Percentiles rank a stretch among this genome's conserved stretches.
Evolutionary conservation across 1,139 yeast species (phyloP).

Genomic region (Taphrina flavorubra): DNA sequence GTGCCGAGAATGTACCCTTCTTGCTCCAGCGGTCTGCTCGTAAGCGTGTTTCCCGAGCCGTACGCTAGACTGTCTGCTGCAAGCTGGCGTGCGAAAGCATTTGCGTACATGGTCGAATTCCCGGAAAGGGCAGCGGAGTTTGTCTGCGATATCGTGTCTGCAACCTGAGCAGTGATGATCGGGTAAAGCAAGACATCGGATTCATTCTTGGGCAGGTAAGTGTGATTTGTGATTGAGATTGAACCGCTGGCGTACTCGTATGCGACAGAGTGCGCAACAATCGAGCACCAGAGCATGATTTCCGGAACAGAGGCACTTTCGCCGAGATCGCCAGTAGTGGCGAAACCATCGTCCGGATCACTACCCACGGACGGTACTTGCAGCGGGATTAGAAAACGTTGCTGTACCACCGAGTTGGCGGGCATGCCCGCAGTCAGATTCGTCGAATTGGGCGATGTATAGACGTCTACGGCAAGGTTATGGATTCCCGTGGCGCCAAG

Average conservation of each 20-base stretch:
- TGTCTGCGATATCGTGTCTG: constrained; percentile 13
- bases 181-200: constrained; percentile 8
- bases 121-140: constrained; percentile 6
- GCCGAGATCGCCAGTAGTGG: background rate
- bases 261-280: constrained; percentile 8
- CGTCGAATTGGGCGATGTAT: constrained; percentile 5
- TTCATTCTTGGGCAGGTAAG: background rate
- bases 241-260: constrained; percentile 1
- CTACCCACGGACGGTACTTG: constrained; percentile 5
- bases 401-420: background rate
- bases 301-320: background rate
- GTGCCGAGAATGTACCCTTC: constrained; percentile 11
- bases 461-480: constrained; percentile 1
- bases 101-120: constrained; percentile 1
- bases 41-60: constrained; percentile 9
- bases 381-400: background rate
- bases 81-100: constrained; percentile 10
- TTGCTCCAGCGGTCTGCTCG: background rate
- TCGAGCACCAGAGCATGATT: constrained; percentile 7
- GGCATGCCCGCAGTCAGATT: constrained; percentile 10
- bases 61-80: constrained; percentile 12
- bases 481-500: constrained; percentile 3
- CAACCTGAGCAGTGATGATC: constrained; percentile 1
- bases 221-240: background rate
- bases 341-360: background rate